These are phyloP conservation scores for Tuber borchii DNA, from an alignment of 495 filamentous ascomycete species.

Conservation along the genomic window DNA sequence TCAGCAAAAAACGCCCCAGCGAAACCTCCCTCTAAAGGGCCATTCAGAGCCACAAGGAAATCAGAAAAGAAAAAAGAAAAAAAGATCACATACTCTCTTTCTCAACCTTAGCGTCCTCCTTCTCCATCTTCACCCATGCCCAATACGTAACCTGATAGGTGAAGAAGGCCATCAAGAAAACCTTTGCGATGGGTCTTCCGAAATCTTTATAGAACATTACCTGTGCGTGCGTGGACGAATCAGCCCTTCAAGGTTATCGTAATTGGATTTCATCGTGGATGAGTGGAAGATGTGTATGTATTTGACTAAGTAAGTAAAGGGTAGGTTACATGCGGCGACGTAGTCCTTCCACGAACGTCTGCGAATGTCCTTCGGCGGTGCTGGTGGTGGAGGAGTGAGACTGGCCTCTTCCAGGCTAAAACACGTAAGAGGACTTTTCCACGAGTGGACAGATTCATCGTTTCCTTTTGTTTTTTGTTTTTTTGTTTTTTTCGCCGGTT, in stretches of 20 bases:
- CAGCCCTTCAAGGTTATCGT: neutral
- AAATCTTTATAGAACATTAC: conserved; percentile 72
- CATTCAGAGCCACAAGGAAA: neutral
- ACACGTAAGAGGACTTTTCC: neutral
- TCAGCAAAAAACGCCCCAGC: neutral
- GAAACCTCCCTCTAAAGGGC: neutral
- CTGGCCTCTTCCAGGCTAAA: neutral
- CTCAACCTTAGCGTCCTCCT: conserved; percentile 51
- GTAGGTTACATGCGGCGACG: conserved; percentile 38
- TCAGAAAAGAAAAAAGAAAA: too few relatives aligned
- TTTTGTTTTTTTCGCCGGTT: neutral
- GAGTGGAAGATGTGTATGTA: too few relatives aligned
- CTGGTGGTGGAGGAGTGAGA: neutral
- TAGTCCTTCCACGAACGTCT: conserved; percentile 11
- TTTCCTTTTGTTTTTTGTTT: neutral
- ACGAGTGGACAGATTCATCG: neutral
- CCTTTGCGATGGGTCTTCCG: conserved; percentile 71
- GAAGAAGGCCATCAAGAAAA: conserved; percentile 76
- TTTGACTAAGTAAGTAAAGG: neutral
- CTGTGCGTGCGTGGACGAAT: conserved; percentile 45
- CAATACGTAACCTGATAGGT: conserved; percentile 83
- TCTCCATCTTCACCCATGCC: conserved; percentile 83
- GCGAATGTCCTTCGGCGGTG: neutral
- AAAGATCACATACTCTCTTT: conserved; percentile 46
- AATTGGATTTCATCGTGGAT: neutral